These are phyloP conservation scores for Dimargaris cristalligena DNA, from an alignment of 192 early-diverging fungal genomes.

Conservation along the genomic window DNA sequence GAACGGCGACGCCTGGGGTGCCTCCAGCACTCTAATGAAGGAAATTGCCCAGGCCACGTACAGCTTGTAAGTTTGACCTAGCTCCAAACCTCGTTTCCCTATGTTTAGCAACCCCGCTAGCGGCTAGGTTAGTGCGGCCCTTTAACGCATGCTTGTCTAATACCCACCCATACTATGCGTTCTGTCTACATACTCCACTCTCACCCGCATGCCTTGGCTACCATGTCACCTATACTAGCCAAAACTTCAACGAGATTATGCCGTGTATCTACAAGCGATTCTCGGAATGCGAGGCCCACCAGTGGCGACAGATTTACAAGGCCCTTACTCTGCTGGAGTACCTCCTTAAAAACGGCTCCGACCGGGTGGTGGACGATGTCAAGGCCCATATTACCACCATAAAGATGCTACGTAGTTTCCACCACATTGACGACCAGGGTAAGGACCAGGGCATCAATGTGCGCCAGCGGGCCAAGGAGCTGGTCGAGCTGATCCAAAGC, in stretches of 20 bases:
- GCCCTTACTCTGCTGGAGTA: slow-evolving; percentile 86
- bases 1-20: slow-evolving; percentile 86
- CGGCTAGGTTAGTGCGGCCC: too few species aligned
- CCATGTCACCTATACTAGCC: too few species aligned
- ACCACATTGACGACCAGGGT: slow-evolving; percentile 78
- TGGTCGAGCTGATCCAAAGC: slow-evolving; percentile 65
- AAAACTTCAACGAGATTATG: slow-evolving; percentile 93
- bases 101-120: too few species aligned
- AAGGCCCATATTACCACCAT: slow-evolving; percentile 73
- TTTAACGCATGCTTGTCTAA: too few species aligned
- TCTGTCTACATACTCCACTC: too few species aligned
- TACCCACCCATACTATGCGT: too few species aligned
- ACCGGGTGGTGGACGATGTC: slow-evolving; percentile 79
- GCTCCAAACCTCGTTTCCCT: too few species aligned
- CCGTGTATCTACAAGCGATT: slow-evolving; percentile 75
- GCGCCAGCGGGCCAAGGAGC: slow-evolving; percentile 72
- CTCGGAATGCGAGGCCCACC: slow-evolving; percentile 60
- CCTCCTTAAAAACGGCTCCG: slow-evolving; percentile 85
- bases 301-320: slow-evolving; percentile 97
- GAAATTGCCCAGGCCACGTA: slow-evolving; percentile 84
- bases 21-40: slow-evolving; percentile 80
- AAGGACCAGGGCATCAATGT: slow-evolving; percentile 97
- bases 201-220: too few species aligned
- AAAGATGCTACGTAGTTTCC: slow-evolving; percentile 74
- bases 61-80: slow-evolving; percentile 44